Base-by-base conservation (phyloP, 163 green algal genomes). In the Coccomyxa subellipsoidea region DNA sequence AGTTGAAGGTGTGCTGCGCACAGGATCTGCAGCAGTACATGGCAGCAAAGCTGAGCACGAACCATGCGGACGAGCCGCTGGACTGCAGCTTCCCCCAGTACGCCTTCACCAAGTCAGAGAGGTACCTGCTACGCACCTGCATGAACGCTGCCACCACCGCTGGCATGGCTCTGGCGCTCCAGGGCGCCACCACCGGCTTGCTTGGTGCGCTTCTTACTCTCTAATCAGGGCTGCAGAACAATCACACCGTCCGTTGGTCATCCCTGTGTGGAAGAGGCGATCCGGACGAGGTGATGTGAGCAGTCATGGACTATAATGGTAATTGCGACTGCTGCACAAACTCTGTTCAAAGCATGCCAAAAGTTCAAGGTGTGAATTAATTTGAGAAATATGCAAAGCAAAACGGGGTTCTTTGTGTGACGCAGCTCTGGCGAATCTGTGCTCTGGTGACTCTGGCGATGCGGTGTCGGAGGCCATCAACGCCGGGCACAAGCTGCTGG, bases 61-160 rank as follows among this genome's bases (percentile, higher is more conserved):
- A 79, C 37, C 38, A 54, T 37, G 15, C 37, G 1, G 73, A 79
- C 6, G 73, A 79, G 73, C 73, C 73, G 37, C 37, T 79, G 73
- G 73, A 79, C 73, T 79, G 73, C 73, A 79, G 73, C 73, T 34
- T 79, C 15, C 77, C 47, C 31, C 77, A 73, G 77, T 81, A 81
- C 40, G 32, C 31, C n/a, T 81, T 72, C 77, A 75, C 15, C 77
- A n/a, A 21, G n/a, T 38, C n/a, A 2, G 77, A 81, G 40, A 39
- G 69, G 40, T 29, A 81, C 12, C 47, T 81, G 53, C 77, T 81
- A 4, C 39, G 77, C 47, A 75, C 34, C 31, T 81, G 77, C 77
- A 81, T 81, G 47, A 32, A 72, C 47, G 54, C 77, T n/a, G 53
- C 77, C 47, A 72, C 32, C 31, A 47, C 77, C 27, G 77, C 77